Evolutionary conservation across 2,329 filamentous ascomycete genomes (phyloP).

Genomic region (Exutisphaerella laricina): DNA sequence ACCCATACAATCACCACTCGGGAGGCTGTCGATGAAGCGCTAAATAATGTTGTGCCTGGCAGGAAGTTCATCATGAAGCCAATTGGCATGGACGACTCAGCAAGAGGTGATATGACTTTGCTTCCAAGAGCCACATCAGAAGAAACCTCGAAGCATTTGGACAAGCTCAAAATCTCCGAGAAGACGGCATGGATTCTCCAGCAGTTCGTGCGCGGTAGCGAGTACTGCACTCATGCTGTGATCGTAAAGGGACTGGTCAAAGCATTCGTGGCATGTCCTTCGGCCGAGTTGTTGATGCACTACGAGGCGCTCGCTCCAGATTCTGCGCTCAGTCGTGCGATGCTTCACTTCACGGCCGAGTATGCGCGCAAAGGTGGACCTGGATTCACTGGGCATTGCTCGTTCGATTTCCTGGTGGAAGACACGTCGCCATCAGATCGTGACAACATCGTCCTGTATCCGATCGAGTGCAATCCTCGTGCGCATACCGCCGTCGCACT

Average conservation of each 20-base stretch:
- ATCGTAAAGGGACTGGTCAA: conserved; percentile 60
- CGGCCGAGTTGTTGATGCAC: conserved; percentile 58
- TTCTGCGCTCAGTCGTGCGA: conserved; percentile 51
- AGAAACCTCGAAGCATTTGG: conserved; percentile 53
- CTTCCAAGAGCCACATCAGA: conserved; percentile 52
- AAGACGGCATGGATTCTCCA: conserved; percentile 61
- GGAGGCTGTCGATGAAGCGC: conserved; percentile 6
- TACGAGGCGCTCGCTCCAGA: conserved; percentile 55
- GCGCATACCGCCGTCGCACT: conserved; percentile 63
- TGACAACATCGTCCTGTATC: conserved; percentile 45
- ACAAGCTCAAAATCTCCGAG: conserved; percentile 50
- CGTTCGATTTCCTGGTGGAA: conserved; percentile 64
- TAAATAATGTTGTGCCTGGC: conserved; percentile 17
- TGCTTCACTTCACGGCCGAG: conserved; percentile 59
- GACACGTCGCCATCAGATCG: conserved; percentile 24
- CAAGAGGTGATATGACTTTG: conserved; percentile 56
- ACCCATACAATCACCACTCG: conserved; percentile 46
- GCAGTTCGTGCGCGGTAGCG: conserved; percentile 58
- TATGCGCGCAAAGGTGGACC: conserved; percentile 49
- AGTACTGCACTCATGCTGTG: conserved; percentile 68
- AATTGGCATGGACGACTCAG: conserved; percentile 56
- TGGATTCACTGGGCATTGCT: conserved; percentile 63
- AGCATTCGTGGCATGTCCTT: conserved; percentile 62
- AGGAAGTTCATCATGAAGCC: conserved; percentile 62
- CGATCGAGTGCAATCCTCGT: conserved; percentile 67